Conservation (phyloP, 805 yeast genomes). For the Kuraishia molischiana region DNA sequence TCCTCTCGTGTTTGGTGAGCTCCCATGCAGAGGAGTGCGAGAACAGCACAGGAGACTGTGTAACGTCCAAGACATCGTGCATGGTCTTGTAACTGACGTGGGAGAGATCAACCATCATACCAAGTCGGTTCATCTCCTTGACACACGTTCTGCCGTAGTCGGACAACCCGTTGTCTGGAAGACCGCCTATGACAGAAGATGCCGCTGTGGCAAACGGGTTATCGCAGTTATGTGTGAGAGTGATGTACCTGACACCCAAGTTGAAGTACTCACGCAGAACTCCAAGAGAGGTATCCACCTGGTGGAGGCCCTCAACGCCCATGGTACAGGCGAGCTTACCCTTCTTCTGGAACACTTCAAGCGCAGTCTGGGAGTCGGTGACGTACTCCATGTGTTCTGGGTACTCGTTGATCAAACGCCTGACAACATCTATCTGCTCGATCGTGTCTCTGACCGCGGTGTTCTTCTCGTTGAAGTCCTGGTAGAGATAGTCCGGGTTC, state of each 20-base stretch:
- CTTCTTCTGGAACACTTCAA: conserved; percentile 11
- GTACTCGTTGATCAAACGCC: conserved; percentile 31
- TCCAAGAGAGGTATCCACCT: conserved; percentile 37
- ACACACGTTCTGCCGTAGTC: conserved; percentile 29
- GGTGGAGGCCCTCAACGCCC: conserved; percentile 48
- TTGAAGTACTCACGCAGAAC: conserved; percentile 38
- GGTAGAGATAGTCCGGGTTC: conserved; percentile 24
- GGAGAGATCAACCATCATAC: conserved; percentile 41
- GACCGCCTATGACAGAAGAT: conserved; percentile 33
- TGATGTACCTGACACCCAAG: conserved; percentile 43
- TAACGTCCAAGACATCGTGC: conserved; percentile 29
- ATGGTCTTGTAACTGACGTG: conserved; percentile 40
- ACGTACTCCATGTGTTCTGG: conserved; percentile 30
- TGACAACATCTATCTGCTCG: conserved; percentile 43
- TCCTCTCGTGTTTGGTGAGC: conserved; percentile 31
- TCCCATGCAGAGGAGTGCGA: conserved; percentile 37
- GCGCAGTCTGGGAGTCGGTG: conserved; percentile 28
- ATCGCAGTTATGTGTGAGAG: conserved; percentile 46
- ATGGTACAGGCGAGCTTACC: conserved; percentile 33
- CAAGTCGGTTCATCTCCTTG: conserved; percentile 40
- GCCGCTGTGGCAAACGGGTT: conserved; percentile 52
- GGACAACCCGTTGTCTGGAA: conserved; percentile 33
- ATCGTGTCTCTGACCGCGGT: conserved; percentile 40
- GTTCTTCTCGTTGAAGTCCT: conserved; percentile 33
- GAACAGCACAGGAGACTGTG: conserved; percentile 37